Evolutionary conservation across 352 stramenopile species (phyloP).

Genomic region (Pythium phragmiticola): DNA sequence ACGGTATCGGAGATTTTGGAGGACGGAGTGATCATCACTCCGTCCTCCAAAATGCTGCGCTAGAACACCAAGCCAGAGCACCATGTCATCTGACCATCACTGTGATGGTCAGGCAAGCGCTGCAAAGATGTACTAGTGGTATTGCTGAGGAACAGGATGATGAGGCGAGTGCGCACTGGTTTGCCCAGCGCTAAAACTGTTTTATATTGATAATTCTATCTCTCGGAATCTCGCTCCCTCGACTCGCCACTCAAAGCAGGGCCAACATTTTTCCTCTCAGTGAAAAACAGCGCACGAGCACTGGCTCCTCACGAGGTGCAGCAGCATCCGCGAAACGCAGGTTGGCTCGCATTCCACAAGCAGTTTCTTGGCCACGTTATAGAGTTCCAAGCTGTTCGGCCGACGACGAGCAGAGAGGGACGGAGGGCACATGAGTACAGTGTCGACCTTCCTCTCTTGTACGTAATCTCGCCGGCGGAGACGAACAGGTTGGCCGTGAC

Average conservation of each 20-base stretch:
- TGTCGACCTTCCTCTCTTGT: neutral
- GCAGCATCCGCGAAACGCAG: slow-evolving; percentile 1
- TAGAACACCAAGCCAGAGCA: no score
- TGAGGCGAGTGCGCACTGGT: neutral
- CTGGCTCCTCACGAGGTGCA: neutral
- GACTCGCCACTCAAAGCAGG: neutral
- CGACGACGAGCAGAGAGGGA: slow-evolving; percentile 11
- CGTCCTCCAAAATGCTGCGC: neutral
- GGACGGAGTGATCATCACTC: neutral
- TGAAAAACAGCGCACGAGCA: neutral
- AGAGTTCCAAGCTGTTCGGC: slow-evolving; percentile 14
- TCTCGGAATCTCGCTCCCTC: neutral
- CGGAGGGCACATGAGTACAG: slow-evolving; percentile 9
- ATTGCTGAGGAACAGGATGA: no score
- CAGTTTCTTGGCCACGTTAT: slow-evolving; percentile 1
- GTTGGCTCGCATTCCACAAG: neutral
- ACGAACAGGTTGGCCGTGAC: slow-evolving; percentile 16
- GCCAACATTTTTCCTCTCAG: neutral
- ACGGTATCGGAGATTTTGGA: no score
- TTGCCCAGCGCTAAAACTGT: neutral
- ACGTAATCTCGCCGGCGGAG: slow-evolving; percentile 12
- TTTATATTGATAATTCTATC: slow-evolving; percentile 8
- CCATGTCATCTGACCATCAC: no score
- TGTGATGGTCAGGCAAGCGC: no score
- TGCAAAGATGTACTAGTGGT: no score